Percentiles rank a stretch among this genome's conserved stretches.
phyloP scores from a whole-genome alignment of 305 asterid genomes.

The Rubia peregrina region DNA sequence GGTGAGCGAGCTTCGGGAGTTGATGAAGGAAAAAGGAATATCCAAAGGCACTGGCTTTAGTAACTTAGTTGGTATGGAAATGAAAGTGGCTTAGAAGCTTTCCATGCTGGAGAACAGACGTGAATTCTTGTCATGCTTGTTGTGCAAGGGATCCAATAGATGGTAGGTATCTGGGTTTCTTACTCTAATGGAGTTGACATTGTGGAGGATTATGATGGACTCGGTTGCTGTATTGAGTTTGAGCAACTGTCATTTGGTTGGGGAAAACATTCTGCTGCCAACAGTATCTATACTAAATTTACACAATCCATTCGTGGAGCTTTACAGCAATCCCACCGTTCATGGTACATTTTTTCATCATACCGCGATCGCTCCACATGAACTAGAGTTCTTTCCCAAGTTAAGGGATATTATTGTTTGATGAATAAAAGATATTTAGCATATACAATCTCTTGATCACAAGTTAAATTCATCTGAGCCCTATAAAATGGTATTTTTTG shows the following conservation, averaged over 20 bases:
- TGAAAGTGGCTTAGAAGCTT: constrained; percentile 59
- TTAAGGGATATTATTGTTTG: not conserved
- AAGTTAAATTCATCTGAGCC: not conserved
- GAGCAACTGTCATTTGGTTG: not conserved
- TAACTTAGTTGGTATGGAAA: constrained; percentile 74
- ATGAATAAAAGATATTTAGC: not conserved
- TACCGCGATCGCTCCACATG: not conserved
- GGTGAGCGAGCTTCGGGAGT: constrained; percentile 68
- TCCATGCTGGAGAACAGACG: constrained; percentile 44
- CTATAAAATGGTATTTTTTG: not conserved
- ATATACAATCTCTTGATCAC: not conserved
- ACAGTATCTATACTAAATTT: not conserved
- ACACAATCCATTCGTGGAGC: not conserved
- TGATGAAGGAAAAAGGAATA: constrained; percentile 73
- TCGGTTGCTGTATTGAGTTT: not conserved
- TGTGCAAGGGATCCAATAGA: constrained; percentile 33
- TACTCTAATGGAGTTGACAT: constrained; percentile 5
- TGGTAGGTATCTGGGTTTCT: constrained; percentile 20
- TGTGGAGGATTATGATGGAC: not conserved
- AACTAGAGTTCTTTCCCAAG: not conserved
- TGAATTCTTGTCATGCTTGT: constrained; percentile 11
- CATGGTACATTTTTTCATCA: not conserved
- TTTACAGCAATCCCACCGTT: not conserved
- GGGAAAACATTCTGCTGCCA: not conserved
- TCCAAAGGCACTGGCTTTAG: constrained; percentile 70